These are phyloP conservation scores for Iris pallida DNA, from an alignment of 116 monocot genomes.

Conservation along the genomic window DNA sequence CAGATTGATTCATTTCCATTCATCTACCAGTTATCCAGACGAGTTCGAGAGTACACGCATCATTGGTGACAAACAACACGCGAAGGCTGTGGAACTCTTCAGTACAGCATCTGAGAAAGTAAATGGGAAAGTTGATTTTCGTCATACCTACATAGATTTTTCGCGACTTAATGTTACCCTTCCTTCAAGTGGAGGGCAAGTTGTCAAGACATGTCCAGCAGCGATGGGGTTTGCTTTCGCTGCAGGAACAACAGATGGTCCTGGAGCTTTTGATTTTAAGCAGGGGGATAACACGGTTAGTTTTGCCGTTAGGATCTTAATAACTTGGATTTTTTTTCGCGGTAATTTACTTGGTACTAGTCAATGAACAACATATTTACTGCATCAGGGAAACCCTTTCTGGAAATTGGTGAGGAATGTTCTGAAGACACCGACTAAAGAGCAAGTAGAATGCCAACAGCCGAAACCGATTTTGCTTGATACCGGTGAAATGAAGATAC, in stretches of 20 bases:
- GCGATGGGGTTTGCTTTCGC: slow-evolving; percentile 71
- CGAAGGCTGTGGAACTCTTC: slow-evolving; percentile 56
- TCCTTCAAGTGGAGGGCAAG: slow-evolving; percentile 25
- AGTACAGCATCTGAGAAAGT: slow-evolving; percentile 46
- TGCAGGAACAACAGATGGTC: slow-evolving; percentile 55
- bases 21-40: slow-evolving; percentile 50
- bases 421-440: slow-evolving; percentile 40
- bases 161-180: slow-evolving; percentile 44
- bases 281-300: slow-evolving; percentile 59
- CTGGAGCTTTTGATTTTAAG: slow-evolving; percentile 44
- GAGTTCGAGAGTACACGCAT: slow-evolving; percentile 64
- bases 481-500: slow-evolving; percentile 59
- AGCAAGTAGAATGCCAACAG: slow-evolving; percentile 55
- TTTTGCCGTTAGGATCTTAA: neutral
- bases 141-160: slow-evolving; percentile 53
- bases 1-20: neutral
- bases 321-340: neutral
- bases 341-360: neutral
- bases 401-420: slow-evolving; percentile 53
- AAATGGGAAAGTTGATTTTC: slow-evolving; percentile 47
- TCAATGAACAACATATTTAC: neutral
- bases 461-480: slow-evolving; percentile 73
- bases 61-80: slow-evolving; percentile 49
- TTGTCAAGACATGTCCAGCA: slow-evolving; percentile 54
- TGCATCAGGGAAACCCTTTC: slow-evolving; percentile 55